Evolutionary conservation across 108 stramenopile species (phyloP).

Genomic region (Skeletonema tropicum): DNA sequence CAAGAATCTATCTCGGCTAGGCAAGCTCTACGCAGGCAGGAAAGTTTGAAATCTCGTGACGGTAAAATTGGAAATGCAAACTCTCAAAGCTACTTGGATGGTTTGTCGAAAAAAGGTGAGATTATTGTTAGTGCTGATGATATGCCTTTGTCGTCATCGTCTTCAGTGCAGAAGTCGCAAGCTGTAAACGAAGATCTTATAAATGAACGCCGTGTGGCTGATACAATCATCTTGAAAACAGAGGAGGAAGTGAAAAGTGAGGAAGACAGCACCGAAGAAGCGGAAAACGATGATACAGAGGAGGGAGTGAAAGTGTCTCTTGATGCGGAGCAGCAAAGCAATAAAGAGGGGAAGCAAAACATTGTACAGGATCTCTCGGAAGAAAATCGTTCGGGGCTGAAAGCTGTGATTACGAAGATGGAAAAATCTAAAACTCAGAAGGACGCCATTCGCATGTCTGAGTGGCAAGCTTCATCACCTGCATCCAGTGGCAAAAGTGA

Average conservation of each 20-base stretch:
- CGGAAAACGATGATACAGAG: neutral
- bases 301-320: neutral
- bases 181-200: neutral
- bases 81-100: constrained; percentile 26
- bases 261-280: neutral
- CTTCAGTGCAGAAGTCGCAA: constrained; percentile 4
- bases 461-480: constrained; percentile 7
- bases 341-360: neutral
- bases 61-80: constrained; percentile 41
- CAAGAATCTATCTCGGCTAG: constrained; percentile 66
- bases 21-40: constrained; percentile 51
- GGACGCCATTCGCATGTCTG: constrained; percentile 22
- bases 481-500: neutral
- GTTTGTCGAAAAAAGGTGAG: constrained; percentile 30
- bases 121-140: neutral
- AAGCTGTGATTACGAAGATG: neutral
- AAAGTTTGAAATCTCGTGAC: constrained; percentile 7
- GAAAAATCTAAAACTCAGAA: constrained; percentile 9
- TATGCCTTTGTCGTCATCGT: neutral
- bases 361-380: neutral
- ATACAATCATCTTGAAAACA: neutral
- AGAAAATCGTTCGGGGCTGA: neutral
- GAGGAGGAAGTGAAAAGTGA: constrained; percentile 5
- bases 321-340: neutral
- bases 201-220: neutral